phyloP scores from a whole-genome alignment of 2,329 filamentous ascomycete species.

The Cladorrhinum sp. region DNA sequence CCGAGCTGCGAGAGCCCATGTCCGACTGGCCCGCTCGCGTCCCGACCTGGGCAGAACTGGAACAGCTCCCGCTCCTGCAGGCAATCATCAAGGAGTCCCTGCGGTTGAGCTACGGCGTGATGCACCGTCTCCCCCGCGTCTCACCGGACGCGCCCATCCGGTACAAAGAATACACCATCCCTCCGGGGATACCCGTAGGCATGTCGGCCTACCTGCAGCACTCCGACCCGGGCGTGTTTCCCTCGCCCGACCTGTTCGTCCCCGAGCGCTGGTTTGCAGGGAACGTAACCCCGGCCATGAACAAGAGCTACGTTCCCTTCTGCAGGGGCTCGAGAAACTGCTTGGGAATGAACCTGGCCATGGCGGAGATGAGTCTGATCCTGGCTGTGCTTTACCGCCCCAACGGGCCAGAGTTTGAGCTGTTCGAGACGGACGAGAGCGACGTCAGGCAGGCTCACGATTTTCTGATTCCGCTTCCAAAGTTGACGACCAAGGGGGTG shows the following conservation, averaged over 20 bases:
- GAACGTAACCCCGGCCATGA: constrained; percentile 9
- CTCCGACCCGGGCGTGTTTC: constrained; percentile 19
- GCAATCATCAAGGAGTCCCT: constrained; percentile 25
- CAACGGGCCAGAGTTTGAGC: constrained; percentile 1
- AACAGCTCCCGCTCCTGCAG: constrained; percentile 16
- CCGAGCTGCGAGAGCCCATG: constrained; percentile 29
- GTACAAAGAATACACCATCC: constrained; percentile 22
- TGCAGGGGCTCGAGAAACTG: constrained; percentile 11
- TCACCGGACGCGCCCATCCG: constrained; percentile 20
- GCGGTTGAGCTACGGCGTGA: constrained; percentile 13
- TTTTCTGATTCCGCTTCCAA: constrained; percentile 32
- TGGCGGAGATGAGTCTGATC: constrained; percentile 17
- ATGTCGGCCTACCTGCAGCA: constrained; percentile 21
- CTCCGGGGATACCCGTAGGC: constrained; percentile 17
- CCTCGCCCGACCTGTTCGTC: constrained; percentile 16
- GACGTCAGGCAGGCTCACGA: constrained; percentile 11
- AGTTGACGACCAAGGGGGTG: constrained; percentile 30
- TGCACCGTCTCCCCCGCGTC: constrained; percentile 20
- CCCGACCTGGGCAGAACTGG: constrained; percentile 18
- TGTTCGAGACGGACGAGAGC: constrained; percentile 11
- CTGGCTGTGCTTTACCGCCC: constrained; percentile 17
- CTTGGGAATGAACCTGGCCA: constrained; percentile 15
- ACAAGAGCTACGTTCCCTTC: constrained; percentile 12
- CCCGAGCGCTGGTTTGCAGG: constrained; percentile 25
- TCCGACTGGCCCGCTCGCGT: constrained; percentile 23